A percentile compares a stretch with the other conserved stretches of the same genome.
phyloP scores from a whole-genome alignment of 805 yeast genomes.

The Metschnikowia bowlesiae region DNA sequence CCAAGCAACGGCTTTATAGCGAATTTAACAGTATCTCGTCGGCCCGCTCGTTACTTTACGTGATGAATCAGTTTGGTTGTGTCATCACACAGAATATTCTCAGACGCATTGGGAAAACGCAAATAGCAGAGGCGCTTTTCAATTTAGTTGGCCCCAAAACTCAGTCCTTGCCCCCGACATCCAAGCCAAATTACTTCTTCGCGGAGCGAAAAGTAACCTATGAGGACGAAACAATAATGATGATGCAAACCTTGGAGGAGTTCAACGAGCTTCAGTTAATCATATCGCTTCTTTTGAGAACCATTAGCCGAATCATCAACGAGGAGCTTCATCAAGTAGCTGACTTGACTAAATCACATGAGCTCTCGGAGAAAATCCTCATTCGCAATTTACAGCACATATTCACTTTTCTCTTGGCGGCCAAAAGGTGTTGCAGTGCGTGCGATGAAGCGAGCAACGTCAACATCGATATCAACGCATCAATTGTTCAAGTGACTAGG shows the following conservation, averaged over 20 bases:
- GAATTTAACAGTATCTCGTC: slow-evolving; percentile 10
- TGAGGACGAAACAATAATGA: slow-evolving; percentile 1
- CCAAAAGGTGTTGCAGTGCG: slow-evolving; percentile 6
- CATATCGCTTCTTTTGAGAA: slow-evolving; percentile 6
- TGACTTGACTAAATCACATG: neutral
- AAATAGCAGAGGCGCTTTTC: neutral
- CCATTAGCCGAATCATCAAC: neutral
- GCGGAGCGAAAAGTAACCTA: slow-evolving; percentile 7
- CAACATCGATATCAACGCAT: neutral
- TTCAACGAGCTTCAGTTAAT: slow-evolving; percentile 10
- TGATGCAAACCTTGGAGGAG: slow-evolving; percentile 9
- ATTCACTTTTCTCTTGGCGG: slow-evolving; percentile 8
- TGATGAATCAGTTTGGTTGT: slow-evolving; percentile 12
- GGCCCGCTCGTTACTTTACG: slow-evolving; percentile 8
- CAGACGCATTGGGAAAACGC: slow-evolving; percentile 1
- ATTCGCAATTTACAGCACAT: slow-evolving; percentile 10
- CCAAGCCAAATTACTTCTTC: slow-evolving; percentile 23
- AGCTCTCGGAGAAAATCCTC: slow-evolving; percentile 8
- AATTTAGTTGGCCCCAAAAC: neutral
- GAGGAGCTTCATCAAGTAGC: slow-evolving; percentile 5
- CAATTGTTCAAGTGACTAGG: neutral
- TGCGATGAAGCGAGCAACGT: neutral
- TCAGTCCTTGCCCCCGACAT: slow-evolving; percentile 24
- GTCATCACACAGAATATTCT: slow-evolving; percentile 3
- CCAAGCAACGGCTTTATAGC: slow-evolving; percentile 8